phyloP scores from a whole-genome alignment of 805 yeast species.

The Sugiyamaella valdiviana region DNA sequence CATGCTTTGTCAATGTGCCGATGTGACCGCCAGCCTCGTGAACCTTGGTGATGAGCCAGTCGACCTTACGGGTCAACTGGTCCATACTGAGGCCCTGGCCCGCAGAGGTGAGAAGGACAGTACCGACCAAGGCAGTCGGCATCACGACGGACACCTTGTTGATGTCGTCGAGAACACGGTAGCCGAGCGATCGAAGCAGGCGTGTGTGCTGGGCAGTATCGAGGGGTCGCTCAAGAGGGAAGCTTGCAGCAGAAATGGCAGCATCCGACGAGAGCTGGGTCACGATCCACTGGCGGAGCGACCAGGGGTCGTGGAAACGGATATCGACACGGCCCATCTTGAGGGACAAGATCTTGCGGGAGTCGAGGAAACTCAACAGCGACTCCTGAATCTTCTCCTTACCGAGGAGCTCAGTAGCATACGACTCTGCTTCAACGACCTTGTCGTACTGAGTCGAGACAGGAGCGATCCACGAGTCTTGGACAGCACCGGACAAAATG shows the following conservation, averaged over 20 bases:
- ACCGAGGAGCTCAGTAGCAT: constrained; percentile 51
- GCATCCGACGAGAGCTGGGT: constrained; percentile 24
- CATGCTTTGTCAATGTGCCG: constrained; percentile 30
- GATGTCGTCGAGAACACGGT: constrained; percentile 46
- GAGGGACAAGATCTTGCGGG: constrained; percentile 30
- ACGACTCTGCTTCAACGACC: constrained; percentile 49
- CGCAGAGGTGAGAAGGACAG: constrained; percentile 36
- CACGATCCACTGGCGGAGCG: constrained; percentile 30
- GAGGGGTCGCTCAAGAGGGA: constrained; percentile 9
- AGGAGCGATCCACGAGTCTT: constrained; percentile 45
- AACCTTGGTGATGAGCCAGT: constrained; percentile 32
- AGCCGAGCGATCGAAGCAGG: constrained; percentile 46
- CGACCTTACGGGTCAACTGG: constrained; percentile 32
- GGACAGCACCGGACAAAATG: constrained; percentile 37
- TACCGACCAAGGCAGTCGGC: constrained; percentile 49
- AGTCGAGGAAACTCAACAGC: constrained; percentile 34
- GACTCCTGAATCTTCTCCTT: constrained; percentile 51
- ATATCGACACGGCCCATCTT: constrained; percentile 38
- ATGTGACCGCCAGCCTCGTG: constrained; percentile 35
- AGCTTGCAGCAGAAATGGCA: constrained; percentile 4
- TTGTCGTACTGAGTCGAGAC: constrained; percentile 55
- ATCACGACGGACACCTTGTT: constrained; percentile 47
- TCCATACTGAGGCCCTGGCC: constrained; percentile 36
- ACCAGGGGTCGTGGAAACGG: constrained; percentile 39
- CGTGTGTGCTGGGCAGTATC: constrained; percentile 17